Evolutionary conservation across 306 rosid species (phyloP).

Genomic region (Trifolium fragiferum): DNA sequence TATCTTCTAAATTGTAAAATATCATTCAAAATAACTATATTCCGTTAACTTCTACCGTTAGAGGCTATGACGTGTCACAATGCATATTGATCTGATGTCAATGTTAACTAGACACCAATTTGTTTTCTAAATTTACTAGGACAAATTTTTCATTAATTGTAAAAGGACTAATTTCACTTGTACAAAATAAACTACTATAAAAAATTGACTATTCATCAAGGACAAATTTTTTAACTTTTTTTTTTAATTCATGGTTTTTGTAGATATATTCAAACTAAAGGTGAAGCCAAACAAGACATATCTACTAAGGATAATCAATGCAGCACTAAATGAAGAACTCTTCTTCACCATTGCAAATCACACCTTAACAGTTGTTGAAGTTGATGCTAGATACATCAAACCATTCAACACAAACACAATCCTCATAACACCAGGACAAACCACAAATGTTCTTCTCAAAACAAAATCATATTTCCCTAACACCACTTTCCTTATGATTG

Average conservation of each 20-base stretch:
- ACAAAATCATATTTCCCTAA: constrained; percentile 62
- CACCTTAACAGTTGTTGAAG: constrained; percentile 70
- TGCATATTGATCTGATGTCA: background rate
- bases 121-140: no score
- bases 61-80: background rate
- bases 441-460: constrained; percentile 67
- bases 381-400: constrained; percentile 74
- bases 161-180: no score
- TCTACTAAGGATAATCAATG: constrained; percentile 75
- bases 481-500: constrained; percentile 67
- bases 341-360: constrained; percentile 82
- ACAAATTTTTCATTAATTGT: no score
- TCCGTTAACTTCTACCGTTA: no score
- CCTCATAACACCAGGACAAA: constrained; percentile 76
- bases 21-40: no score
- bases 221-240: background rate
- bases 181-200: no score
- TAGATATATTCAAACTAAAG: constrained; percentile 74
- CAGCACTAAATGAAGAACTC: constrained; percentile 90
- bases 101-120: no score
- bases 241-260: constrained; percentile 14
- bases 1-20: no score
- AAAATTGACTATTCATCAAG: constrained; percentile 8
- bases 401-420: constrained; percentile 62
- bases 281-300: constrained; percentile 83